Percentiles rank a stretch among this genome's conserved stretches.
These are phyloP conservation scores for Ophiosphaerella herpotricha DNA, from an alignment of 2,329 filamentous ascomycete species.

Conservation along the genomic window DNA sequence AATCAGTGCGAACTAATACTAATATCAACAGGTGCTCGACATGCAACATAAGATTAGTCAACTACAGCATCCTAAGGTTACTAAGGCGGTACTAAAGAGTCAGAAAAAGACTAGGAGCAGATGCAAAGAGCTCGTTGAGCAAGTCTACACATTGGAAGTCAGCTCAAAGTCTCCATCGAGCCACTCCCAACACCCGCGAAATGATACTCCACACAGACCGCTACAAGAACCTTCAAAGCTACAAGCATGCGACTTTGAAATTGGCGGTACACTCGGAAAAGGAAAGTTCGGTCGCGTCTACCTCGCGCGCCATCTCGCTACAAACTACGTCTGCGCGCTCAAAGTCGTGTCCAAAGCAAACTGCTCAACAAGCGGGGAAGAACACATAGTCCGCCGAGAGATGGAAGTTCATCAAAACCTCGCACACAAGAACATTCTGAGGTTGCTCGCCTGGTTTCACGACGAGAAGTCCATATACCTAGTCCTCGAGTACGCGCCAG, in stretches of 20 bases:
- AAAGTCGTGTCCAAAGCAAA: slow-evolving; percentile 83
- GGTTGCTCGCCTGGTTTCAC: slow-evolving; percentile 81
- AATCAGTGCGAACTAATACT: too few species aligned
- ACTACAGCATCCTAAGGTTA: too few species aligned
- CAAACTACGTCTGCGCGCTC: slow-evolving; percentile 78
- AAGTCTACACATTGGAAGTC: slow-evolving; percentile 3
- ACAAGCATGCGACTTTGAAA: slow-evolving; percentile 76
- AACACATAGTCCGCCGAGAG: slow-evolving; percentile 80
- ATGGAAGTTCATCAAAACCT: slow-evolving; percentile 86
- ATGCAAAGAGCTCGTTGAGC: background rate
- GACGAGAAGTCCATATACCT: slow-evolving; percentile 81
- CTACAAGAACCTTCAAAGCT: background rate
- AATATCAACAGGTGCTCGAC: too few species aligned
- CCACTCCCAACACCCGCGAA: background rate
- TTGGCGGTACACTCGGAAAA: slow-evolving; percentile 78
- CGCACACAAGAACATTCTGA: slow-evolving; percentile 78
- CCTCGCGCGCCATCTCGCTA: slow-evolving; percentile 73
- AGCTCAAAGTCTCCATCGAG: background rate
- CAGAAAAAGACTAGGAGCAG: too few species aligned
- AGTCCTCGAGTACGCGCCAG: slow-evolving; percentile 79
- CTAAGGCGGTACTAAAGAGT: too few species aligned
- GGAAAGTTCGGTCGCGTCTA: slow-evolving; percentile 85
- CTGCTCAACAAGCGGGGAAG: slow-evolving; percentile 72
- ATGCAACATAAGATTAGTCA: too few species aligned
- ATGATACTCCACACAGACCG: background rate